Evolutionary conservation across 805 yeast species (phyloP), one percentile per base, ranked within the genome.

Genomic region (Cyberlindnera euphorbiae): DNA sequence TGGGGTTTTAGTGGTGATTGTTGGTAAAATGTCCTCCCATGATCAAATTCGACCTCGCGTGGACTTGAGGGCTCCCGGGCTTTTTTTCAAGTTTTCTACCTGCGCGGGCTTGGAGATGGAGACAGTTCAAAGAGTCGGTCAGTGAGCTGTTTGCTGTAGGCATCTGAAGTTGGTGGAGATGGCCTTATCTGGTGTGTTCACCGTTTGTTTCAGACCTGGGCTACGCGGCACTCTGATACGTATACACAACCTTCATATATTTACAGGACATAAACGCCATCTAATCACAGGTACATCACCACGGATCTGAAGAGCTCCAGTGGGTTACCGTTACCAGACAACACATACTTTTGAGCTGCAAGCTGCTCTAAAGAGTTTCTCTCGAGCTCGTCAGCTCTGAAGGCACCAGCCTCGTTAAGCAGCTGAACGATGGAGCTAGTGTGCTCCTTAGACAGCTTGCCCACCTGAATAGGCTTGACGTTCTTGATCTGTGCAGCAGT

Each of bases 301-400:
- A 50, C 45, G 19, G 55, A 47, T 35, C 38, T 54, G 21, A 52
- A 30, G 26, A 54, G 35, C 36, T 51, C 58, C 34, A 45, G 28
- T 28, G 85, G 79, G 50, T 79, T 80, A 47, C 88, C 88, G 50
- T 75, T 77, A 24, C 86, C 86, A 44, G 77, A 68, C 25, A 73
- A 36, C 28, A 77, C 60, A 51, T 72, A 78, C 51, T 71, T 73
- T 47, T 74, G 72, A 22, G 66, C 59, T 2, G 64, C 56, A 33
- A 74, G 53, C 38, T 59, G 60, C 13, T 64, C 66, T 9, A 57
- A 25, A 4, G 64, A 39, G 19, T 60, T 60, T 3, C 45, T 42
- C 26, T 58, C 50, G 3, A 52, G 28, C 33, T 61, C 66, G 26
- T 61, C 64, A 11, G 54, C 47, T 36, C 67, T 63, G 33, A 61